These are phyloP conservation scores for Paramecium octaurelia DNA, from an alignment of 73 alveolate genomes.

Conservation along the genomic window DNA sequence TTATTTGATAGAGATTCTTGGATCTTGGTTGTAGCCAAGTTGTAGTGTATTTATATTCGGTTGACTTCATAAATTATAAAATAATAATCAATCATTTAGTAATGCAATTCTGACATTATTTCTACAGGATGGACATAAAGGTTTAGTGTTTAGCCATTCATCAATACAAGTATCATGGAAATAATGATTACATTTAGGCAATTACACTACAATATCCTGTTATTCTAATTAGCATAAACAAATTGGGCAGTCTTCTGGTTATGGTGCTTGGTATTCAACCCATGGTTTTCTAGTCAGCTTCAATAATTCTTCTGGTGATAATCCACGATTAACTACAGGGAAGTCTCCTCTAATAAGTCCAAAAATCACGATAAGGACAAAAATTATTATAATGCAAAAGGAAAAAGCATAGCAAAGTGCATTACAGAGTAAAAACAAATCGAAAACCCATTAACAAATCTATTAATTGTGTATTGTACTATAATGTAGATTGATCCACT, in stretches of 20 bases:
- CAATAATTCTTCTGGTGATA: neutral
- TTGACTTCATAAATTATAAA: neutral
- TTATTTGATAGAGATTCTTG: neutral
- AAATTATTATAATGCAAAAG: neutral
- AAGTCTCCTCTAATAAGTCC: constrained; percentile 19
- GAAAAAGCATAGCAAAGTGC: neutral
- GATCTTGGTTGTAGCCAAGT: neutral
- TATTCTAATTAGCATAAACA: constrained; percentile 28
- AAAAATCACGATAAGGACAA: neutral
- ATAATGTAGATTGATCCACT: neutral
- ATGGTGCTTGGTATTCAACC: neutral
- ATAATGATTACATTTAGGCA: constrained; percentile 35
- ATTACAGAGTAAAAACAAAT: neutral
- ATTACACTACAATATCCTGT: neutral
- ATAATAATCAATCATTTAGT: neutral
- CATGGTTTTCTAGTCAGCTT: neutral
- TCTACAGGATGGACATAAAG: constrained; percentile 52
- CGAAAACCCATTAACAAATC: constrained; percentile 43
- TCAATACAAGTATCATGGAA: constrained; percentile 52
- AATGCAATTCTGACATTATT: constrained; percentile 19
- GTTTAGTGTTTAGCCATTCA: constrained; percentile 38
- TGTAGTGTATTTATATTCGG: neutral
- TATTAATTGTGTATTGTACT: neutral
- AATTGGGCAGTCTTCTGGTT: constrained; percentile 23
- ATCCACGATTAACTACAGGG: neutral